Evolutionary conservation across 2,329 filamentous ascomycete genomes (phyloP).

Genomic region (Ophiocordyceps camponoti-floridani): DNA sequence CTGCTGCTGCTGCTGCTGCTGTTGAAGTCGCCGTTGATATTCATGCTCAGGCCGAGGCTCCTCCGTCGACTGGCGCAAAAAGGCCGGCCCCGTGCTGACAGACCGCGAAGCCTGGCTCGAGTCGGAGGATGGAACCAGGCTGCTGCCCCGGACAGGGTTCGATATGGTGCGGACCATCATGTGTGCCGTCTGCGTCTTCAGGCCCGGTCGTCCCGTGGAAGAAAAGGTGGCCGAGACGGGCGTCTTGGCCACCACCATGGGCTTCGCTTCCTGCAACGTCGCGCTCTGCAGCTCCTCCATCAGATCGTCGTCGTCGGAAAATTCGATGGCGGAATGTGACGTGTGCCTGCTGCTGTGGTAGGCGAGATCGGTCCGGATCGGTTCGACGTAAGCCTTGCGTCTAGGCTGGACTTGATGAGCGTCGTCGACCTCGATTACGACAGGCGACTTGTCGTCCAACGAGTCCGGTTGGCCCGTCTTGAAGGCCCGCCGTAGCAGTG

Average conservation of each 20-base stretch:
- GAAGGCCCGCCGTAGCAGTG: not conserved
- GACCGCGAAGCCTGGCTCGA: constrained; percentile 29
- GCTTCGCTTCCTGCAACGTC: constrained; percentile 67
- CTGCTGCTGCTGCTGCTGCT: too few species aligned
- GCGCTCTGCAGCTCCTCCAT: constrained; percentile 76
- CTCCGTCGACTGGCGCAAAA: constrained; percentile 33
- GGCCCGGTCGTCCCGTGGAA: constrained; percentile 2
- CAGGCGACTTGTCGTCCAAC: not conserved
- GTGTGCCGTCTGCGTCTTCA: constrained; percentile 7
- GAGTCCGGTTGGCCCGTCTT: not conserved
- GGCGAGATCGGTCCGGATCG: constrained; percentile 34
- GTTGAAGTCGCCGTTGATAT: too few species aligned
- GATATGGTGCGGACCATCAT: constrained; percentile 29
- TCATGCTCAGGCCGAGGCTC: constrained; percentile 20
- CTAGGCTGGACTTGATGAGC: constrained; percentile 11
- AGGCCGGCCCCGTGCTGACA: constrained; percentile 38
- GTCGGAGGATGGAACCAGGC: constrained; percentile 26
- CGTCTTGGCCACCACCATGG: constrained; percentile 66
- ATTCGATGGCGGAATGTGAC: constrained; percentile 23
- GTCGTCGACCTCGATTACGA: not conserved
- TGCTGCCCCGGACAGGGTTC: constrained; percentile 22
- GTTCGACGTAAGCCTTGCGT: constrained; percentile 25
- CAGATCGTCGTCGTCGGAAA: constrained; percentile 58
- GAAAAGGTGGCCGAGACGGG: constrained; percentile 49
- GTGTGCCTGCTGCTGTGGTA: constrained; percentile 7